Base-by-base conservation (phyloP, 345 rosid species). In the Euphorbia tirucalli region DNA sequence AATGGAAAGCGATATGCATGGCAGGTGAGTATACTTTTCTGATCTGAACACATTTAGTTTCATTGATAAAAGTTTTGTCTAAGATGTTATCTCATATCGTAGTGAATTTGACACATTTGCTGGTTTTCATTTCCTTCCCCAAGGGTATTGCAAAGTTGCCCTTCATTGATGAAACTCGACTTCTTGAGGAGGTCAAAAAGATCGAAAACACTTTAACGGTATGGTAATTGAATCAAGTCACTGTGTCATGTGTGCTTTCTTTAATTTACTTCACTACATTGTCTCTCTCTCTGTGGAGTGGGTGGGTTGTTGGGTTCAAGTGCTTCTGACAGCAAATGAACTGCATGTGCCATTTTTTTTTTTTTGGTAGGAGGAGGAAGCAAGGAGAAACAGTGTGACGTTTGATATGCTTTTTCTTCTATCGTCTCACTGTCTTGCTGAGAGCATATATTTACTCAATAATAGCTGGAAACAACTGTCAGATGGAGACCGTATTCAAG, bases 111-210 rank as follows among this genome's bases (percentile, higher is more conserved):
- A 61, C 21, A 41, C 6, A 2, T 48, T 37, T 71, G 19, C 39
- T 64, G 35, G 46, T 46, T 61, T 67, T 73, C 60, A 61, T 70
- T n/a, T 73, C 61, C 43, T 80, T 39, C 39, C 52, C 31, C 61
- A 50, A 93, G 98, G 99, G 97, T 79, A 80, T 92, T 74, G 89
- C 96, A 6, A 90, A 90, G 76, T 77, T 95, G 80, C 99, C 99
- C 70, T 95, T 95, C 79, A 90, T 95, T 69, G 97, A 89, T 31
- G 97, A 95, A 82, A 74, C 35, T 64, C 93, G 98, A 67, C 99
- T 95, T 75, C 94, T 95, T 71, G 82, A 77, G 0, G 97, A 89
- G 84, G 96, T 87, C 71, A 79, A 81, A 52, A 80, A 72, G 73
- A 50, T 92, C 61, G 97, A 95, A 72, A 80, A 86, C 68, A 84